Conservation (phyloP, 2,329 filamentous ascomycete genomes). For the Cordyceps tenuipes region DNA sequence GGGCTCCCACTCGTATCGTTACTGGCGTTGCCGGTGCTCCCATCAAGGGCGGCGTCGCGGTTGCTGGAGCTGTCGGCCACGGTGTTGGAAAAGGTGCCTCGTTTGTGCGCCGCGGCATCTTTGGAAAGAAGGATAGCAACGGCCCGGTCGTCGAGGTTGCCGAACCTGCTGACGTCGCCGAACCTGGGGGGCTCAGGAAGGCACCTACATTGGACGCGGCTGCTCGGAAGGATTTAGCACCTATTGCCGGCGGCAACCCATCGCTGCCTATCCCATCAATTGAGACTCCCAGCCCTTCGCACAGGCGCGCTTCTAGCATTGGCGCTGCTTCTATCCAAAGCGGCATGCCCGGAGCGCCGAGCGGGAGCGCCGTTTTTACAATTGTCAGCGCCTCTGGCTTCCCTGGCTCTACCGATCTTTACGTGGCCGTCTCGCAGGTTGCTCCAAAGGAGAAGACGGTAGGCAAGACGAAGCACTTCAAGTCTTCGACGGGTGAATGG, state of each 20-base stretch:
- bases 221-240: slow-evolving; percentile 19
- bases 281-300: slow-evolving; percentile 20
- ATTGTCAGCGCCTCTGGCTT: slow-evolving; percentile 73
- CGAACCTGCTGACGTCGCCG: slow-evolving; percentile 20
- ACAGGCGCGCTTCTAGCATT: slow-evolving; percentile 48
- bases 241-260: slow-evolving; percentile 11
- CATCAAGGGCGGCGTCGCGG: slow-evolving; percentile 83
- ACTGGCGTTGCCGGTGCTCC: slow-evolving; percentile 73
- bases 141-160: slow-evolving; percentile 34
- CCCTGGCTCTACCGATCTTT: slow-evolving; percentile 68
- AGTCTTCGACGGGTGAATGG: slow-evolving; percentile 57
- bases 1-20: slow-evolving; percentile 78
- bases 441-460: slow-evolving; percentile 66
- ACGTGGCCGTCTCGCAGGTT: slow-evolving; percentile 62
- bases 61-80: slow-evolving; percentile 62
- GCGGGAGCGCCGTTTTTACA: slow-evolving; percentile 74
- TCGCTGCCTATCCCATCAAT: slow-evolving; percentile 6
- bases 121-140: slow-evolving; percentile 54
- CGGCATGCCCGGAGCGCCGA: slow-evolving; percentile 49
- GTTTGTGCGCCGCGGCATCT: slow-evolving; percentile 80
- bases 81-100: slow-evolving; percentile 83
- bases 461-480: slow-evolving; percentile 88
- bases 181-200: slow-evolving; percentile 31
- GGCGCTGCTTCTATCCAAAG: slow-evolving; percentile 61
- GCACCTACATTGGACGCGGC: slow-evolving; percentile 30